Evolutionary conservation across 2,329 filamentous ascomycete genomes (phyloP), one percentile per base, ranked within the genome.

Genomic region (Aspergillus viridinutans): DNA sequence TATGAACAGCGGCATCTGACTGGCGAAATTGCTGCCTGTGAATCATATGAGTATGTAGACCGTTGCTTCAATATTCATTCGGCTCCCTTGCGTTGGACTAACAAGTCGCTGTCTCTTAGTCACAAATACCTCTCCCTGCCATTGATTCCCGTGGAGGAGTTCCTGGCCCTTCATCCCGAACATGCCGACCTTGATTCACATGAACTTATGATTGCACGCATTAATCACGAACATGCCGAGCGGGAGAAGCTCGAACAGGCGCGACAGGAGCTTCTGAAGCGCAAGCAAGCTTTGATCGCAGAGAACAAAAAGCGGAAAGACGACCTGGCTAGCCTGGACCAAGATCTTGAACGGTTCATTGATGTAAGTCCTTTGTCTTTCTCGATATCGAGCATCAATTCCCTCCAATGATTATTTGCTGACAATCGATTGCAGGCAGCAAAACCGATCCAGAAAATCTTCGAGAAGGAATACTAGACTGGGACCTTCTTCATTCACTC

Each of bases 281-380:
- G 84, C 73, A 90, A 90, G 69, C 85, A 89, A 67, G 83, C 80
- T 3, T 74, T 90, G 59, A 85, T 88, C 60, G 83, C 84, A 35
- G 86, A 89, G 71, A 97, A 97, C 72, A 96, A 95, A 77, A 91
- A 91, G 76, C 85, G 93, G 64, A 96, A 96, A 72, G 92, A 97
- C 55, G 92, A 97, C 68, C 78, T 99, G 50, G 92, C 90, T 21
- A 96, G 89, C 68, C 78, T 99, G 59, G 94, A 99, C 67, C 89
- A 90, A 69, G 91, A 96, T 73, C 79, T 97, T 56, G 94, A 97
- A 76, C 92, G 90, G 68, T 96, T 96, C 70, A 93, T 96, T 67
- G 91, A 95, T 74, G 90, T 90, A 69, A 69, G 88, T 78, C 17
- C 43, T 57, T 53, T 55, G 1, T 14, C 50, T 50, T 47, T 59